Evolutionary conservation across 2,329 filamentous ascomycete species (phyloP).

Genomic region (Arthroderma sp.): DNA sequence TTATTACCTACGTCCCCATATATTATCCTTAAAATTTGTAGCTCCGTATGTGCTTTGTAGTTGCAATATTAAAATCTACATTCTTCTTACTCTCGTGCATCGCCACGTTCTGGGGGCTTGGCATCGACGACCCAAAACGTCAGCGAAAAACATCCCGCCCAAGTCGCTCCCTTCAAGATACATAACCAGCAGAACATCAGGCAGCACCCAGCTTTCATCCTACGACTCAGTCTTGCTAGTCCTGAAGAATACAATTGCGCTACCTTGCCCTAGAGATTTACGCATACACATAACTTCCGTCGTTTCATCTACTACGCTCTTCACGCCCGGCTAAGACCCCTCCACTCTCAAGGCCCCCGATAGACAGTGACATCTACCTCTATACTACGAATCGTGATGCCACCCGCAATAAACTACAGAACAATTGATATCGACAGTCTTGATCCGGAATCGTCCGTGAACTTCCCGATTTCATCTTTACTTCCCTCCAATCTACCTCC

Average conservation of each 20-base stretch:
- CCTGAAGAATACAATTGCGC: background rate
- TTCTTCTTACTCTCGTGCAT: background rate
- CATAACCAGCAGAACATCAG: background rate
- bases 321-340: background rate
- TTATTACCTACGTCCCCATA: background rate
- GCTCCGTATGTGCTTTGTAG: background rate
- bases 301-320: background rate
- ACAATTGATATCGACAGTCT: slow-evolving; percentile 91
- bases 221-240: too few species aligned
- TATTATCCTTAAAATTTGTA: background rate
- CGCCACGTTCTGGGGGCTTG: background rate
- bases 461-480: slow-evolving; percentile 81
- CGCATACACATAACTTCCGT: background rate
- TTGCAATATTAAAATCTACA: too few species aligned
- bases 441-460: slow-evolving; percentile 76
- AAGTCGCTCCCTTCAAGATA: background rate
- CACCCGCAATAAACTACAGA: slow-evolving; percentile 52
- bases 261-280: background rate
- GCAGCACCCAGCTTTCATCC: background rate
- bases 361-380: background rate
- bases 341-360: background rate
- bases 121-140: background rate
- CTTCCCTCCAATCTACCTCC: slow-evolving; percentile 57
- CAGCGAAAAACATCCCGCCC: background rate
- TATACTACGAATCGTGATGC: slow-evolving; percentile 16